Base-by-base conservation (phyloP, 2,329 filamentous ascomycete species). In the Colletotrichum coccodes region DNA sequence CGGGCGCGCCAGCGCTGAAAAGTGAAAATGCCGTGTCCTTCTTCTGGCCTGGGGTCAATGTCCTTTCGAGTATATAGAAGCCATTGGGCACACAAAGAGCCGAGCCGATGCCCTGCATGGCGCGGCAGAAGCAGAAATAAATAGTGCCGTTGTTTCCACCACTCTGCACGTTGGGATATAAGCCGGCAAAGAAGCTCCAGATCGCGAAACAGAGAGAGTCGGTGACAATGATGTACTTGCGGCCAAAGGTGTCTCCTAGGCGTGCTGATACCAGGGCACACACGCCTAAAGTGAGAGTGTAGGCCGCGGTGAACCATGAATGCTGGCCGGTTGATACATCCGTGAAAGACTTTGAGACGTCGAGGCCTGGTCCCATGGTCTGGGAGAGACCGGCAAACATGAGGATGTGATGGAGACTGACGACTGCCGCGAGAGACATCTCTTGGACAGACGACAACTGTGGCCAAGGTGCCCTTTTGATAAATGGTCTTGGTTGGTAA, bases 231-330 rank as follows among this genome's bases (percentile, higher is more conserved):
- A 89, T 76, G 6, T 76, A 80, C 73, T 87, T 87, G 75, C 90
- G 84, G 0, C 89, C 89, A 67, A 87, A 88, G 0, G 87, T 76
- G 47, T 89, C 86, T 3, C 89, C 88, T 4, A 91, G 75, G 0
- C 89, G 83, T 3, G 87, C 87, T 3, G 84, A 84, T 2, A 87
- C 79, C 3, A 91, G 79, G 36, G 90, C 85, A 71, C 90, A 90
- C 0, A 87, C 86, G 12, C 88, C 88, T 6, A 82, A 80, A 6
- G 81, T 87, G 71, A 90, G 76, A 11, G 81, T 83, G 73, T 89
- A 91, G 1, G 86, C 87, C 1, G 87, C 87, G 12, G 87, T 81
- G 53, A 86, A 83, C 87, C 89, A 90, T 53, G 82, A 83, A 16
- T 89, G 77, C n/a, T 83, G 75, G 9, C 82, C 83, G 11, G 28